Conservation (phyloP, 768 basidiomycete species). For the Mycena polygramma region DNA sequence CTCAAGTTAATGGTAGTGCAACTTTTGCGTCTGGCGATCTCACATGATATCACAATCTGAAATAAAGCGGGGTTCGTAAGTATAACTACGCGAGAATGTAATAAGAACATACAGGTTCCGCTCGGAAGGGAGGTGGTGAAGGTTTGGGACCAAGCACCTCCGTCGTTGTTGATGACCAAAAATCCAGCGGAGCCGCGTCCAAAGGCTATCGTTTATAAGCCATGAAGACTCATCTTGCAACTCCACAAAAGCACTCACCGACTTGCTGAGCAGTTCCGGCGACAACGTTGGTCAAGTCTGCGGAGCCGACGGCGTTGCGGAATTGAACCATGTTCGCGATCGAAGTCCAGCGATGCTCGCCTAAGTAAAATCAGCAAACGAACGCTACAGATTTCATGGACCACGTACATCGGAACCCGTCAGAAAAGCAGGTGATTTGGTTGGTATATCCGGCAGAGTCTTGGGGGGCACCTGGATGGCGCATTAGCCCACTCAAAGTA, state of each 20-base stretch:
- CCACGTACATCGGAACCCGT: slow-evolving; percentile 52
- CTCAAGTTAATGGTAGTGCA: neutral
- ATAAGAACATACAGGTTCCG: slow-evolving; percentile 47
- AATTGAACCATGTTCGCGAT: slow-evolving; percentile 35
- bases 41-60: slow-evolving; percentile 12
- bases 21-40: neutral
- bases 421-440: slow-evolving; percentile 43
- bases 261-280: slow-evolving; percentile 42
- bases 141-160: slow-evolving; percentile 51
- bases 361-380: neutral
- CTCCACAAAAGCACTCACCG: slow-evolving; percentile 52
- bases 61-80: neutral
- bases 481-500: no score
- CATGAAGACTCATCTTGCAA: neutral
- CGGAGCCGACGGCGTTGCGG: slow-evolving; percentile 36
- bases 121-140: slow-evolving; percentile 56
- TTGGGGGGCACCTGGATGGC: slow-evolving; percentile 52
- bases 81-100: no score
- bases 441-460: slow-evolving; percentile 47
- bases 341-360: slow-evolving; percentile 28
- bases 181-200: slow-evolving; percentile 52
- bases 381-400: neutral
- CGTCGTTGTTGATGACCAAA: slow-evolving; percentile 59
- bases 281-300: slow-evolving; percentile 31
- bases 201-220: slow-evolving; percentile 45